phyloP scores from a whole-genome alignment of 805 yeast genomes.

The Lipomyces sp. region DNA sequence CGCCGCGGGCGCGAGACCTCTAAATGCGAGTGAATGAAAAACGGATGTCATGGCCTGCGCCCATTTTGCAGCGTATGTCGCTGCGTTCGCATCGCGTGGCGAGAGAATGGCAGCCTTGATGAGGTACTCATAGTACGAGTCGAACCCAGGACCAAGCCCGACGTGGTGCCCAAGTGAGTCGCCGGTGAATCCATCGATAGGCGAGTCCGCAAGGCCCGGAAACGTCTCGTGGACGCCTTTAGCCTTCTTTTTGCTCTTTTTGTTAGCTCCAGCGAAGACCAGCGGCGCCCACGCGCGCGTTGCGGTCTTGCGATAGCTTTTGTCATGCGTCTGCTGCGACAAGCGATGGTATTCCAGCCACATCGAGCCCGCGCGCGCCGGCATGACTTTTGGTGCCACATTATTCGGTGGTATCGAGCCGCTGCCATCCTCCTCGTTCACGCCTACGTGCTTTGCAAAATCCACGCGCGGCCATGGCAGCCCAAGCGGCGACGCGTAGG shows the following conservation, averaged over 20 bases:
- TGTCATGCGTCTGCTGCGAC: conserved; percentile 43
- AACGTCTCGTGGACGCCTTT: conserved; percentile 22
- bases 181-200: conserved; percentile 23
- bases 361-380: conserved; percentile 21
- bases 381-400: no score
- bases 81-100: conserved; percentile 13
- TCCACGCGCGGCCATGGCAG: conserved; percentile 39
- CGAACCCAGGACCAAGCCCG: conserved; percentile 26
- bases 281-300: conserved; percentile 23
- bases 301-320: conserved; percentile 37
- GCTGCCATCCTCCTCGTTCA: conserved; percentile 7
- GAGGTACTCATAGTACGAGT: conserved; percentile 26
- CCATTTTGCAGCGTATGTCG: conserved; percentile 19
- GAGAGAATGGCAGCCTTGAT: conserved; percentile 27
- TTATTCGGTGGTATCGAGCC: conserved; percentile 3
- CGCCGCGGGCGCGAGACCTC: conserved; percentile 17
- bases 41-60: conserved; percentile 22
- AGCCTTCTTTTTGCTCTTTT: no score
- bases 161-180: conserved; percentile 10
- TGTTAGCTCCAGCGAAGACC: conserved; percentile 14
- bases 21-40: conserved; percentile 9
- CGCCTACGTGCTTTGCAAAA: conserved; percentile 11
- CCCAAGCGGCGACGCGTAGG: conserved; percentile 50
- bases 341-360: conserved; percentile 44
- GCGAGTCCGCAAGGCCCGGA: conserved; percentile 24